Evolutionary conservation across 1,284 basidiomycete genomes (phyloP).

Genomic region (Xerocomus minutiporus): DNA sequence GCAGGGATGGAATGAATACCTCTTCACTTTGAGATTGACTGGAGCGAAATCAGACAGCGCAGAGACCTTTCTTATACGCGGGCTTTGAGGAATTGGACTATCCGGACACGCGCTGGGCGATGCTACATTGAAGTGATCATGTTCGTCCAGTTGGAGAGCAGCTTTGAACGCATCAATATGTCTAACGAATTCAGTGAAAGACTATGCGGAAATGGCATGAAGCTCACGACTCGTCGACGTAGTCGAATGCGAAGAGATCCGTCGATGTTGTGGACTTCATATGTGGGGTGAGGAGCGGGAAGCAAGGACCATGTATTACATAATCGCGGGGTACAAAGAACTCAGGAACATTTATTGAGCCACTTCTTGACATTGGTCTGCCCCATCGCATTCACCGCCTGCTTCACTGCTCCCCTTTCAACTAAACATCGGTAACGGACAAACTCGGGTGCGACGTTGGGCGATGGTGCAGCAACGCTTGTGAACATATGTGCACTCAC

Average conservation of each 20-base stretch:
- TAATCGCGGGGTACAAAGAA: constrained; percentile 14
- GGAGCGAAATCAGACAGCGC: constrained; percentile 93
- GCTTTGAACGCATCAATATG: constrained; percentile 70
- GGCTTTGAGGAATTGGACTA: constrained; percentile 30
- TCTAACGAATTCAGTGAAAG: constrained; percentile 35
- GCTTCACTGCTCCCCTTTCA: constrained; percentile 56
- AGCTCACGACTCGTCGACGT: constrained; percentile 68
- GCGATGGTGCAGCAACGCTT: constrained; percentile 41
- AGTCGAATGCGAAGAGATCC: constrained; percentile 43
- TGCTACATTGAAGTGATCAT: constrained; percentile 38
- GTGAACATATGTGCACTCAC: constrained; percentile 50
- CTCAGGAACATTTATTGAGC: constrained; percentile 53
- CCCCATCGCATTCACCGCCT: constrained; percentile 58
- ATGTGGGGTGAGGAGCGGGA: neutral
- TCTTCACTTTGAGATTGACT: constrained; percentile 75
- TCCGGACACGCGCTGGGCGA: constrained; percentile 26
- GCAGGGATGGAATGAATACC: constrained; percentile 36
- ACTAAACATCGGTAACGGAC: constrained; percentile 59
- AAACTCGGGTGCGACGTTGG: constrained; percentile 55
- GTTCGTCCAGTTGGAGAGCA: constrained; percentile 61
- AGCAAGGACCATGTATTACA: constrained; percentile 17
- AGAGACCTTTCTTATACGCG: constrained; percentile 68
- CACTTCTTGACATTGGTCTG: constrained; percentile 74
- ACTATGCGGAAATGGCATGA: neutral
- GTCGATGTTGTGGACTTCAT: constrained; percentile 12